Conservation (phyloP, 2,329 filamentous ascomycete species). For the Dryadomyces sulphureus region DNA sequence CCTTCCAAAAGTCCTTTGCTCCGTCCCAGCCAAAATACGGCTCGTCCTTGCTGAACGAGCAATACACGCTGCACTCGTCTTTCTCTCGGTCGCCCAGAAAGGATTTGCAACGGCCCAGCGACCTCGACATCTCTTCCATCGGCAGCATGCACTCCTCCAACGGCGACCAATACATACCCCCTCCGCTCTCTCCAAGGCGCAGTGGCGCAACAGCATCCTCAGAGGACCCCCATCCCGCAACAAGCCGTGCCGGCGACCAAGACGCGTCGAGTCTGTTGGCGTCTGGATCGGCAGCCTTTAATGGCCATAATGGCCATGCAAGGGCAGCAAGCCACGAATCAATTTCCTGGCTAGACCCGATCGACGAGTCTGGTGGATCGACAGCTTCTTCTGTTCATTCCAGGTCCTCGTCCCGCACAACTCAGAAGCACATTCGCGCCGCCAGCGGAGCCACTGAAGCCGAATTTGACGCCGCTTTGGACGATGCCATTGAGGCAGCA, state of each 20-base stretch:
- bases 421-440: slow-evolving; percentile 54
- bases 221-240: not conserved
- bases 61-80: slow-evolving; percentile 32
- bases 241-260: not conserved
- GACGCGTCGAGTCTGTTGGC: not conserved
- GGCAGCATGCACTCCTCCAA: slow-evolving; percentile 25
- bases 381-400: slow-evolving; percentile 70
- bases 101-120: slow-evolving; percentile 14
- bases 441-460: slow-evolving; percentile 64
- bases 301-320: slow-evolving; percentile 23
- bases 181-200: slow-evolving; percentile 53
- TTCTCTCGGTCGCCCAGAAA: slow-evolving; percentile 36
- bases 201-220: not conserved
- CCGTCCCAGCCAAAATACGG: slow-evolving; percentile 11
- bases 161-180: slow-evolving; percentile 48
- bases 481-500: slow-evolving; percentile 89
- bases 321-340: slow-evolving; percentile 61
- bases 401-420: slow-evolving; percentile 53
- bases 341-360: slow-evolving; percentile 87
- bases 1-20: slow-evolving; percentile 6
- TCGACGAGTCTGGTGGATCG: slow-evolving; percentile 77
- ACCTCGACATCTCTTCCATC: slow-evolving; percentile 12
- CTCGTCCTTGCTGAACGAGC: slow-evolving; percentile 16
- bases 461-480: slow-evolving; percentile 85
- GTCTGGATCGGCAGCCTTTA: not conserved